A percentile compares a stretch with the other conserved stretches of the same genome.
phyloP scores from a whole-genome alignment of 768 basidiomycete species.

The Tephrocybe sp. region DNA sequence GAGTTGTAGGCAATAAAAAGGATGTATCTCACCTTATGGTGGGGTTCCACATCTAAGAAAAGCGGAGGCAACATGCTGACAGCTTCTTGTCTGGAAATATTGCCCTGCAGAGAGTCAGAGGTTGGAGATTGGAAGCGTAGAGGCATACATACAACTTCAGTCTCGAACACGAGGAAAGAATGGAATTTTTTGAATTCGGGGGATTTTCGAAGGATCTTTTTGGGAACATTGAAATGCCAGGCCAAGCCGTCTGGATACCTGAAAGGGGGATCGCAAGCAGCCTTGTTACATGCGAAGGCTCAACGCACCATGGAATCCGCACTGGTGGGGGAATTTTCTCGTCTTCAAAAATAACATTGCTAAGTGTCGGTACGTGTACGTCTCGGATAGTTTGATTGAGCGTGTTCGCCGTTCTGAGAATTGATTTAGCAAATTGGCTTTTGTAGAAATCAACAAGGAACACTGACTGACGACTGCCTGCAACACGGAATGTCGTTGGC shows the following conservation, averaged over 20 bases:
- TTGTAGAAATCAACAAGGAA: background rate
- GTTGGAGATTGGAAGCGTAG: background rate
- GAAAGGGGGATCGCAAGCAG: constrained; percentile 9
- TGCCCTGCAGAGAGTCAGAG: constrained; percentile 58
- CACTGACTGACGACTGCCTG: constrained; percentile 79
- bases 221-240: constrained; percentile 94
- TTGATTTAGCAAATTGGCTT: constrained; percentile 7
- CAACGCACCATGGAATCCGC: constrained; percentile 76
- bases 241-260: constrained; percentile 96
- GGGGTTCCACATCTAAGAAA: constrained; percentile 90
- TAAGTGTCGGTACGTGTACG: constrained; percentile 75
- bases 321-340: constrained; percentile 74
- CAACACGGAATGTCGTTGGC: constrained; percentile 93
- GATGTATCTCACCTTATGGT: constrained; percentile 57
- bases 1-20: background rate
- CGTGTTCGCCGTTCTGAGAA: constrained; percentile 56
- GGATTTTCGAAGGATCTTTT: constrained; percentile 81
- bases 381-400: constrained; percentile 78
- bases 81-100: constrained; percentile 93
- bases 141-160: constrained; percentile 77
- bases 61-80: constrained; percentile 99
- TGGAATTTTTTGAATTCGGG: constrained; percentile 94
- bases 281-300: constrained; percentile 1
- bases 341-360: constrained; percentile 72
- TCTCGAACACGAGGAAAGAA: constrained; percentile 95